A percentile compares a stretch with the other conserved stretches of the same genome.
phyloP scores from a whole-genome alignment of 164 flowering plant genomes.

The Stephania cephalantha region DNA sequence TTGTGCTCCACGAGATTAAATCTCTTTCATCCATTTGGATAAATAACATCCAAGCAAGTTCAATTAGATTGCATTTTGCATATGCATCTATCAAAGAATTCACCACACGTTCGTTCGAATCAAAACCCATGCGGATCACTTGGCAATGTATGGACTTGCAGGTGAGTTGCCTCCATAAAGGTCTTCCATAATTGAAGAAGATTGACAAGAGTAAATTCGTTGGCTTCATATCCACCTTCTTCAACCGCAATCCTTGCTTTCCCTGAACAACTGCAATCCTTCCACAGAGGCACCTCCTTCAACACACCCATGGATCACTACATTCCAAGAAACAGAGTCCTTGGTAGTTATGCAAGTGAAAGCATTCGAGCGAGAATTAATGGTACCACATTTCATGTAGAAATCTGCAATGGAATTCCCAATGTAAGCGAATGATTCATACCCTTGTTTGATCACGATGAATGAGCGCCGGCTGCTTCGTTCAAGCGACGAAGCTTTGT shows the following conservation, averaged over 20 bases:
- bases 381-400: conserved; percentile 44
- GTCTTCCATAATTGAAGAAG: conserved; percentile 56
- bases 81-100: conserved; percentile 66
- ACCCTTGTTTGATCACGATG: conserved; percentile 48
- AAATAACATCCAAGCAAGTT: conserved; percentile 48
- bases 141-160: conserved; percentile 59
- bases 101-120: conserved; percentile 34
- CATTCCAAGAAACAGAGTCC: conserved; percentile 80
- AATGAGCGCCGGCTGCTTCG: conserved; percentile 52
- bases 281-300: conserved; percentile 28
- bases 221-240: conserved; percentile 41
- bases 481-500: conserved; percentile 24
- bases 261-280: conserved; percentile 52
- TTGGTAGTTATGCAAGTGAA: conserved; percentile 33
- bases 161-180: conserved; percentile 28
- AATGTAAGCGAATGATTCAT: conserved; percentile 41
- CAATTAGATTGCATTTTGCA: conserved; percentile 46
- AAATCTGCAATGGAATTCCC: conserved; percentile 59
- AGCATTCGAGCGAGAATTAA: conserved; percentile 31
- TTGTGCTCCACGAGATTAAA: conserved; percentile 67
- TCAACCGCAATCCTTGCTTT: conserved; percentile 39
- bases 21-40: conserved; percentile 31
- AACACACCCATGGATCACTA: conserved; percentile 48
- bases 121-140: conserved; percentile 37
- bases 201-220: conserved; percentile 60